Base-by-base conservation (phyloP, 1,139 yeast genomes). In the Pichia sp. region DNA sequence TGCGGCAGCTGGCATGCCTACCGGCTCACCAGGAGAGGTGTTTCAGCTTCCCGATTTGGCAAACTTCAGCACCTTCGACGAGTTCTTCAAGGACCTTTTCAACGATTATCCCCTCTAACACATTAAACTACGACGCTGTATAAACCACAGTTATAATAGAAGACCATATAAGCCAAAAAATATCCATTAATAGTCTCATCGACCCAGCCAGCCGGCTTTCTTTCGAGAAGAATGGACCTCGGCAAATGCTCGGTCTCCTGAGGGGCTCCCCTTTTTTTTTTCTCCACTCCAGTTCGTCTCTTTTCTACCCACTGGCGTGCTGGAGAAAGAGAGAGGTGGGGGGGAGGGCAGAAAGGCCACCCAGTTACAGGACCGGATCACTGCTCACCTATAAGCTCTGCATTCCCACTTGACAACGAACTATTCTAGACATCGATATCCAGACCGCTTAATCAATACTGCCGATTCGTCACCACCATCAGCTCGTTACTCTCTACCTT, bases 51-150 rank as follows among this genome's bases (percentile, higher is more conserved):
- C 78, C 0, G 76, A 75, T 60, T 73, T 73, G 6, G 73, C 76
- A 2, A 73, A 73, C 50, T 78, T 76, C 61, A 75, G 71, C 53
- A 74, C 75, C 4, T 78, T 78, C 60, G 81, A 77, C 54, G 81
- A 78, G 50, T 78, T 78, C 62, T 78, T 77, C 64, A 75, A 73
- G 49, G 80, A 74, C 17, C 70, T 66, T 33, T 67, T 66, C 42
- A 43, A 60, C 69, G 48, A 43, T n/a, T 31, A 12, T 27, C 31
- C 50, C 24, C 24, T 20, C 24, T 20, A 20, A 20, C 24, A 20
- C 24, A 2, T 20, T 20, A 20, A 20, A 20, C 3, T 20, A 20
- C 2, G 24, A 20, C 24, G 24, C 24, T 20, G 24, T 20, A 20
- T 20, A 20, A 20, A 20, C 24, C 24, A 20, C 24, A 20, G 24